Evolutionary conservation across 805 yeast species (phyloP).

Genomic region (Monosporozyma unispora): DNA sequence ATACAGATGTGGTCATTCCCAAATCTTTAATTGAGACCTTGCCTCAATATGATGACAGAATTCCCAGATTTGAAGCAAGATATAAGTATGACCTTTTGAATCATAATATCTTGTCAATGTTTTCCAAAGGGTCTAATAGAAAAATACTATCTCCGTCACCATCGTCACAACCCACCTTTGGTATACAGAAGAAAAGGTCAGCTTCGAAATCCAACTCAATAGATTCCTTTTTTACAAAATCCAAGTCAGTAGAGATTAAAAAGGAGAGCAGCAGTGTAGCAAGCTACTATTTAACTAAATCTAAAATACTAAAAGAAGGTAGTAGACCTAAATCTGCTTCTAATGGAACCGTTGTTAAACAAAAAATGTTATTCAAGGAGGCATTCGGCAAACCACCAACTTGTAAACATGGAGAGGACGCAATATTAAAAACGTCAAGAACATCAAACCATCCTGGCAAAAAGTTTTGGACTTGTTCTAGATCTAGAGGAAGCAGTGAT

Average conservation of each 20-base stretch:
- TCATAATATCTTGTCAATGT: slow-evolving; percentile 31
- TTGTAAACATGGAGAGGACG: slow-evolving; percentile 42
- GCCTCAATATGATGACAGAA: background rate
- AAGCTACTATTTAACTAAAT: background rate
- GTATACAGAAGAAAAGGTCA: slow-evolving; percentile 1
- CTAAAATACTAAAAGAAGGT: background rate
- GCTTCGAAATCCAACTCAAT: slow-evolving; percentile 6
- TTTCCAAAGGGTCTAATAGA: slow-evolving; percentile 13
- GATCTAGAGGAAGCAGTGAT: slow-evolving; percentile 27
- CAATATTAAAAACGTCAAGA: slow-evolving; percentile 39
- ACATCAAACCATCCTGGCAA: slow-evolving; percentile 38
- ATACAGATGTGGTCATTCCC: slow-evolving; percentile 42
- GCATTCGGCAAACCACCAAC: slow-evolving; percentile 31
- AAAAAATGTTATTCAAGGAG: slow-evolving; percentile 8
- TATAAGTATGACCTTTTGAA: slow-evolving; percentile 36
- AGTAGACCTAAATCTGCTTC: background rate
- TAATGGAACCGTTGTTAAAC: background rate
- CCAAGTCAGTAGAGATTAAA: background rate
- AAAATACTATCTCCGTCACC: background rate
- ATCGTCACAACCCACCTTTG: background rate
- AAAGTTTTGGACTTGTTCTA: slow-evolving; percentile 47
- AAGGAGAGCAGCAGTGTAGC: background rate
- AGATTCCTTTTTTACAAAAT: slow-evolving; percentile 7
- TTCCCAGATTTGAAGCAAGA: slow-evolving; percentile 46
- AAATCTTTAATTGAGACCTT: background rate